Percentiles rank a stretch among this genome's conserved stretches.
Evolutionary conservation across 2,329 filamentous ascomycete genomes (phyloP).

Genomic region (Fusarium nygamai): DNA sequence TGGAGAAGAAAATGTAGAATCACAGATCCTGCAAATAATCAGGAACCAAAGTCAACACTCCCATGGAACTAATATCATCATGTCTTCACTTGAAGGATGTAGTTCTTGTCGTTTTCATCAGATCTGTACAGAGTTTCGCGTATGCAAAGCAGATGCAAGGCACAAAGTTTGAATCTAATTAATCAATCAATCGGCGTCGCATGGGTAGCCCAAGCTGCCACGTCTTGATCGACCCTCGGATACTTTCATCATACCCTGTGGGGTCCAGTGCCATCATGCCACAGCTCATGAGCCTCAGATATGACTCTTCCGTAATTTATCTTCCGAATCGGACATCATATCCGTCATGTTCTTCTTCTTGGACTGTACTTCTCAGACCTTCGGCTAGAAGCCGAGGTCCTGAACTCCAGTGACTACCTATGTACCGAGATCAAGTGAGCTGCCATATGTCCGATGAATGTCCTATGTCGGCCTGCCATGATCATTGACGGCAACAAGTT

Average conservation of each 20-base stretch:
- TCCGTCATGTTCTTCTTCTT: background rate
- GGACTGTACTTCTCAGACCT: background rate
- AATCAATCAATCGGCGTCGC: background rate
- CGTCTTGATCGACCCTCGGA: background rate
- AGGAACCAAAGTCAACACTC: background rate
- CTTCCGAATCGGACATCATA: slow-evolving; percentile 13
- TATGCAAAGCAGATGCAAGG: background rate
- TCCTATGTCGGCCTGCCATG: background rate
- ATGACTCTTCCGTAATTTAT: background rate
- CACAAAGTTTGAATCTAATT: background rate
- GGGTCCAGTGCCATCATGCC: background rate
- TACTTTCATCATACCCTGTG: background rate
- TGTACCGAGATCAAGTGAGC: slow-evolving; percentile 1
- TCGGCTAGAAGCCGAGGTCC: slow-evolving; percentile 30
- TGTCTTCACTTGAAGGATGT: background rate
- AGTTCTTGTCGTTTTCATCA: background rate
- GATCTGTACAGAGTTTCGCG: background rate
- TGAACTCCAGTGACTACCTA: background rate
- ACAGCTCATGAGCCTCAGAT: slow-evolving; percentile 1
- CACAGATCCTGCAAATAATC: slow-evolving; percentile 10
- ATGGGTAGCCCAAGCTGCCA: background rate
- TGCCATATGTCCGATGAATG: slow-evolving; percentile 22
- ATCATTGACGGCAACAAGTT: background rate
- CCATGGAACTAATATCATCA: background rate
- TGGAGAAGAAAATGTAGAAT: slow-evolving; percentile 1